Evolutionary conservation across 176 grass and related monocot genomes (phyloP).

Genomic region (Zoysia japonica): DNA sequence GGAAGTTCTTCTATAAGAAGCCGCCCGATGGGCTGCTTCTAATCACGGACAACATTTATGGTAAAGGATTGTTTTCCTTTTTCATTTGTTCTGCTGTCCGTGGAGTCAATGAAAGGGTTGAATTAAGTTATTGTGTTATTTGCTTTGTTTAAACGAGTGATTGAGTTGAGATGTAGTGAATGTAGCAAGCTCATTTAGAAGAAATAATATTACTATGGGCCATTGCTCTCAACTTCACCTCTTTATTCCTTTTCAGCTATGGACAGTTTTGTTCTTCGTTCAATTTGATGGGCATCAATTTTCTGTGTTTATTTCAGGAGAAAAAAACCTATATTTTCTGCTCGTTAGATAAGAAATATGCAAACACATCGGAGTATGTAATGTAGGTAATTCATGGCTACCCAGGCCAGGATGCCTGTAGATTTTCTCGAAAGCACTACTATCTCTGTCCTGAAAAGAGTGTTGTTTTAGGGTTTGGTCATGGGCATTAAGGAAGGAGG

Average conservation of each 20-base stretch:
- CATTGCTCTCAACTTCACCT: neutral
- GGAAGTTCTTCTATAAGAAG: conserved; percentile 84
- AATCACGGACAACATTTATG: conserved; percentile 72
- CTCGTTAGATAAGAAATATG: neutral
- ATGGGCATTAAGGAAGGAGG: too few relatives aligned
- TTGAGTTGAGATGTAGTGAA: neutral
- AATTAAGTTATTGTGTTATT: neutral
- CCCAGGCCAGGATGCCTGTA: neutral
- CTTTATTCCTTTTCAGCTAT: neutral
- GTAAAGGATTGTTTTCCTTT: conserved; percentile 44
- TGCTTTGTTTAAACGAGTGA: conserved; percentile 3
- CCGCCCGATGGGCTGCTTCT: conserved; percentile 80
- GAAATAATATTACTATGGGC: neutral
- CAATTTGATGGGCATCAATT: neutral
- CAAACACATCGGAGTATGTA: conserved; percentile 8
- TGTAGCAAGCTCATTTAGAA: neutral
- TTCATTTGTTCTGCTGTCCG: conserved; percentile 21
- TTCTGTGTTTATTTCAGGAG: neutral
- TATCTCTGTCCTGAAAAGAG: too few relatives aligned
- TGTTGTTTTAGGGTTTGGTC: too few relatives aligned
- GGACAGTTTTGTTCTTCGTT: neutral
- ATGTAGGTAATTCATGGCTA: neutral
- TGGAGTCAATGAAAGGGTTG: neutral
- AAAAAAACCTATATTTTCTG: neutral
- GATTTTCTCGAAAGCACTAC: neutral